Evolutionary conservation across 164 flowering plant genomes (phyloP), one percentile per base, ranked within the genome.

Genomic region (Malania oleifera): DNA sequence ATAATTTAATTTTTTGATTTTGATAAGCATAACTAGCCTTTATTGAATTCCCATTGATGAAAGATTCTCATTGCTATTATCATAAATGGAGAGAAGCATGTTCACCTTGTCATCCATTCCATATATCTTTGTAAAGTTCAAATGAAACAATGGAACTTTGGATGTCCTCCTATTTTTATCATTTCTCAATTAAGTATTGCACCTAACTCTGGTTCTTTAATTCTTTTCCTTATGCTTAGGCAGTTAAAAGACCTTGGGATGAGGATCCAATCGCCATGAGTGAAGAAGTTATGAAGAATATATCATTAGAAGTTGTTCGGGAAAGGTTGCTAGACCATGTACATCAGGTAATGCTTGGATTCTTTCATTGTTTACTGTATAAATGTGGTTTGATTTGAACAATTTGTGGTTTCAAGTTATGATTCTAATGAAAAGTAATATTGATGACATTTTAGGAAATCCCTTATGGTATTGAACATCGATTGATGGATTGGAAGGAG

Each of bases 201-300:
- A 10, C 12, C 55, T 52, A 52, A 27, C 22, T 28, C 38, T 52
- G 5, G 34, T 12, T 15, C 3, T 52, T 28, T 15, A 28, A 17
- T 26, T 4, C 23, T 27, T 52, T 27, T 52, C 37, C 10, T 28
- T 28, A 31, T 66, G 37, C 45, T 60, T 75, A 93, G 97, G 95
- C 97, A 64, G 89, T 93, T 58, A 79, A 79, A 77, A 78, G 95
- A 74, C 96, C 95, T 9, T 93, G 97, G 97, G 96, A 89, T 65
- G 99, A 90, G 81, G 97, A 93, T 74, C 83, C 97, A 1, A 40
- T 70, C 7, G 48, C 54, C 22, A 73, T 90, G 85, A 85, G 66
- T 53, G 96, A 88, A 75, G 99, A 93, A 63, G 69, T 81, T 29
- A 83, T 88, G 97, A 93, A 90, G 74, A 86, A 63, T 55, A 79